These are phyloP conservation scores for Triangularia setosa DNA, from an alignment of 2,329 filamentous ascomycete genomes.

Conservation along the genomic window DNA sequence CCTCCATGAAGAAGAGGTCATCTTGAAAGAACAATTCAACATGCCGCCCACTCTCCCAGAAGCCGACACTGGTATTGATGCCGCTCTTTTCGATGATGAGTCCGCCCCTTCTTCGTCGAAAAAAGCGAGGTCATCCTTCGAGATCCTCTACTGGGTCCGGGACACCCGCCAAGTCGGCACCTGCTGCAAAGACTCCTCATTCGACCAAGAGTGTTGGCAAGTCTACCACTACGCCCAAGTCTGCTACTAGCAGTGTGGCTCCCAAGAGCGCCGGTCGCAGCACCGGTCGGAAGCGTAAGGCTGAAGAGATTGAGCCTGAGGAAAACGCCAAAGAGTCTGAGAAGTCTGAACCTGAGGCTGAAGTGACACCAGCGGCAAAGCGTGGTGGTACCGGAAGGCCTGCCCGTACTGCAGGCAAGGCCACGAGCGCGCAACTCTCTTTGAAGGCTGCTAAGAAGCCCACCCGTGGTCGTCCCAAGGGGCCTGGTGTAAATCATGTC, in stretches of 20 bases:
- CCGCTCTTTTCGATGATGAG: not conserved
- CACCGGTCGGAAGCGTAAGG: constrained; percentile 29
- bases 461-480: constrained; percentile 20
- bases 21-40: not conserved
- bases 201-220: constrained; percentile 16
- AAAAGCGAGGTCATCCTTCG: constrained; percentile 25
- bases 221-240: not conserved
- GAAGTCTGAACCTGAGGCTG: constrained; percentile 7
- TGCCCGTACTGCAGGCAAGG: constrained; percentile 13
- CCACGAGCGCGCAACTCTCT: constrained; percentile 24
- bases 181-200: constrained; percentile 13
- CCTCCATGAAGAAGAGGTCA: constrained; percentile 13
- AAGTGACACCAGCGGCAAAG: constrained; percentile 19
- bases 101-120: constrained; percentile 14
- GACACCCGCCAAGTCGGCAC: constrained; percentile 18
- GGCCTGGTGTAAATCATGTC: constrained; percentile 14
- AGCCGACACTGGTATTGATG: constrained; percentile 5
- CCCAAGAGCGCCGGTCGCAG: constrained; percentile 18
- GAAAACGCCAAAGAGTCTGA: not conserved
- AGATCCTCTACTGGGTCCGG: constrained; percentile 15
- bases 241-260: constrained; percentile 2
- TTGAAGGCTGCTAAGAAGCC: constrained; percentile 24
- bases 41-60: constrained; percentile 1
- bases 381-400: constrained; percentile 19
- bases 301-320: constrained; percentile 19